Evolutionary conservation across 371 early-diverging fungal species (phyloP).

Genomic region (Mucor piriformis): DNA sequence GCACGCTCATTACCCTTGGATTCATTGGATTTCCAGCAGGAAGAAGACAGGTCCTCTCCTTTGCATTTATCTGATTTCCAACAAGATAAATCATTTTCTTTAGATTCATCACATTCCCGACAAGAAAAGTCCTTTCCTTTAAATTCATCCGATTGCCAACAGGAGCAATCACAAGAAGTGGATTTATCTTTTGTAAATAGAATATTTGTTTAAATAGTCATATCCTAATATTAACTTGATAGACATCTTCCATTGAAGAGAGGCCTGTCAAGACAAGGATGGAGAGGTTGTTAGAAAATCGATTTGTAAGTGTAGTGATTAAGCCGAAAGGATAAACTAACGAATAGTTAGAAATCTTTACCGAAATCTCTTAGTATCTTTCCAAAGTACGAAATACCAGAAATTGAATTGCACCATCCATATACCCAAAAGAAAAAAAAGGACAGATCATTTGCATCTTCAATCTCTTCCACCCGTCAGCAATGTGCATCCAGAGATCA

Average conservation of each 20-base stretch:
- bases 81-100: conserved; percentile 15
- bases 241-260: background rate
- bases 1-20: conserved; percentile 34
- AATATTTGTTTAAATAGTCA: background rate
- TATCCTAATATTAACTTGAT: background rate
- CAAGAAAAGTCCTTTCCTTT: conserved; percentile 33
- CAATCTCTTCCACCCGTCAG: conserved; percentile 2
- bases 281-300: background rate
- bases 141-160: background rate
- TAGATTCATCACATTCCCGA: conserved; percentile 3
- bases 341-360: conserved; percentile 13
- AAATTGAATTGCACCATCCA: conserved; percentile 12
- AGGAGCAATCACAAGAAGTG: background rate
- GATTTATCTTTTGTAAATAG: background rate
- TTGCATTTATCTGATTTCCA: conserved; percentile 5
- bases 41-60: conserved; percentile 37
- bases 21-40: background rate
- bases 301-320: conserved; percentile 14
- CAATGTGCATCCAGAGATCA: conserved; percentile 1
- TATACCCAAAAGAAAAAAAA: conserved; percentile 10
- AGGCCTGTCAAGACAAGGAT: background rate
- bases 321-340: too few species aligned
- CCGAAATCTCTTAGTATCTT: conserved; percentile 3
- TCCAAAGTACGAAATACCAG: conserved; percentile 6
- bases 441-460: background rate